These are phyloP conservation scores for Macroventuria anomochaeta DNA, from an alignment of 2,329 filamentous ascomycete genomes.

Conservation along the genomic window DNA sequence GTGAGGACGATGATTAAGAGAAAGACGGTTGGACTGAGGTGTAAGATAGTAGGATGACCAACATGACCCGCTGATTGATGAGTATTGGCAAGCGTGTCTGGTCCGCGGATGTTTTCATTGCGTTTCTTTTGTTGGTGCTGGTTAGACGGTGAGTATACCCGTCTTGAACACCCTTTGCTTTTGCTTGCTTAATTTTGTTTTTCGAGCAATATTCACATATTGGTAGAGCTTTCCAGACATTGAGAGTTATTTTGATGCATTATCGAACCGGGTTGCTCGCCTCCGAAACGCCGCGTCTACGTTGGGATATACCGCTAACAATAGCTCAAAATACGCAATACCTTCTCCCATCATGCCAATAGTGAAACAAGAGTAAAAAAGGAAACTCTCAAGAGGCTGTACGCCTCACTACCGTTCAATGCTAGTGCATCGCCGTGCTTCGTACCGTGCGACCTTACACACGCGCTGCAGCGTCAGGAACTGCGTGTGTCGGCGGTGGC, in stretches of 20 bases:
- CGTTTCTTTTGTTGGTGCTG: background rate
- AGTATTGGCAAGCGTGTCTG: background rate
- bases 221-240: too few relatives aligned
- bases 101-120: background rate
- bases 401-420: too few relatives aligned
- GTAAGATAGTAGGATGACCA: constrained; percentile 5
- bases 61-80: background rate
- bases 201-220: too few relatives aligned
- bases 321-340: constrained; percentile 1
- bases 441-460: too few relatives aligned
- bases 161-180: constrained; percentile 2
- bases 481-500: background rate
- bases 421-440: too few relatives aligned
- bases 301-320: constrained; percentile 15
- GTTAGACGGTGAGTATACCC: constrained; percentile 12
- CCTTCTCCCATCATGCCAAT: background rate
- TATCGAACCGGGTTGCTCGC: background rate
- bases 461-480: background rate
- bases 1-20: constrained; percentile 17
- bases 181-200: background rate
- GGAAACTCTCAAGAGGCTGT: background rate
- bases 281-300: background rate
- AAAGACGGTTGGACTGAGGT: background rate
- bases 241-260: background rate
- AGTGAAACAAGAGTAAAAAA: background rate